Evolutionary conservation across 495 filamentous ascomycete genomes (phyloP).

Genomic region (Astrocystis sublimbata): DNA sequence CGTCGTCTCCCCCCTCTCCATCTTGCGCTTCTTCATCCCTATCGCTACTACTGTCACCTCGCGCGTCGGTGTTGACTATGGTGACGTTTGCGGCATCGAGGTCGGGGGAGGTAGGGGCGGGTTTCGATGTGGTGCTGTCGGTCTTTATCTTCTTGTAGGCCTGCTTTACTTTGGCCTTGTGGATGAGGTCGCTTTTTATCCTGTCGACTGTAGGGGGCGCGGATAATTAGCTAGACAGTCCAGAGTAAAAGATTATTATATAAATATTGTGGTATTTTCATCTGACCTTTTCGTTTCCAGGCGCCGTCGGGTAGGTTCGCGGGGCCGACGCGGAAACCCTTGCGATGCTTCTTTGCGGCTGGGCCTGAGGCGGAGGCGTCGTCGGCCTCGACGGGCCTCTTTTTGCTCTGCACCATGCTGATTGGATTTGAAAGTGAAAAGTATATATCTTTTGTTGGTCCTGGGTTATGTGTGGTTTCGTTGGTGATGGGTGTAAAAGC

Average conservation of each 20-base stretch:
- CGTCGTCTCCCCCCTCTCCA: neutral
- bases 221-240: conserved; percentile 18
- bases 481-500: no score
- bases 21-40: conserved; percentile 12
- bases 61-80: conserved; percentile 2
- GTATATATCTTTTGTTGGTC: no score
- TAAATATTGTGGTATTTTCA: neutral
- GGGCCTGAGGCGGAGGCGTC: conserved; percentile 34
- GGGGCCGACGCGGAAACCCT: conserved; percentile 74
- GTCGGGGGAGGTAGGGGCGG: neutral
- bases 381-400: conserved; percentile 57
- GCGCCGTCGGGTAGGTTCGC: conserved; percentile 91
- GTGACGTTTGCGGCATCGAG: conserved; percentile 1
- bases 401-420: conserved; percentile 59
- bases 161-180: conserved; percentile 93
- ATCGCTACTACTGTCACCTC: neutral
- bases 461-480: no score
- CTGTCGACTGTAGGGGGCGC: conserved; percentile 68
- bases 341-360: conserved; percentile 49
- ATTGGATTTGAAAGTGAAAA: no score
- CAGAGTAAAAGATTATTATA: neutral
- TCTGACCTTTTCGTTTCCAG: conserved; percentile 81
- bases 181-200: conserved; percentile 87
- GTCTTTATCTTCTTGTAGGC: conserved; percentile 86
- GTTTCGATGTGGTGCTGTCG: conserved; percentile 38